Percentiles rank a stretch among this genome's conserved stretches.
These are phyloP conservation scores for Mercurialis annua DNA, from an alignment of 345 rosid genomes.

Conservation along the genomic window DNA sequence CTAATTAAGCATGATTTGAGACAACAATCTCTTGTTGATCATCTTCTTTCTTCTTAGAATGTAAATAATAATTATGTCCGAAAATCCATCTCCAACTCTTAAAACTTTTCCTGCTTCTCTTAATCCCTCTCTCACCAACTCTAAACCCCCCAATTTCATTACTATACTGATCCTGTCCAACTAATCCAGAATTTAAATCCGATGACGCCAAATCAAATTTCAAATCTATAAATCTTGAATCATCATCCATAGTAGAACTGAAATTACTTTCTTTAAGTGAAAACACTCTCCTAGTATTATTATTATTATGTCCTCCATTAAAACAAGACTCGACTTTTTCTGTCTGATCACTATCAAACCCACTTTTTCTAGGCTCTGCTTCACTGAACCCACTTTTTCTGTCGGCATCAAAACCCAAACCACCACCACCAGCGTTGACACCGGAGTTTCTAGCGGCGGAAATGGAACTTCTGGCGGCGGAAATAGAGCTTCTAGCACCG, in stretches of 20 bases:
- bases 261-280: constrained; percentile 74
- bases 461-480: constrained; percentile 45
- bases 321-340: constrained; percentile 26
- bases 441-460: constrained; percentile 88
- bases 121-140: constrained; percentile 57
- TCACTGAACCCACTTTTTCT: constrained; percentile 82
- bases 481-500: constrained; percentile 33
- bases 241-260: constrained; percentile 72
- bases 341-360: constrained; percentile 37
- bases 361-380: constrained; percentile 55
- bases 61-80: constrained; percentile 53
- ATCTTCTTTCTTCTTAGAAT: constrained; percentile 39
- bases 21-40: constrained; percentile 23
- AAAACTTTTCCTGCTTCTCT: constrained; percentile 76
- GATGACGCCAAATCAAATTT: constrained; percentile 65
- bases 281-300: constrained; percentile 48
- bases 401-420: constrained; percentile 59
- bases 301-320: constrained; percentile 23
- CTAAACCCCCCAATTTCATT: constrained; percentile 25
- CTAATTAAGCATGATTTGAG: constrained; percentile 1
- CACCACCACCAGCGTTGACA: constrained; percentile 63
- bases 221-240: constrained; percentile 81
- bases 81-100: constrained; percentile 96
- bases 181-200: constrained; percentile 47
- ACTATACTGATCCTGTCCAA: constrained; percentile 28